phyloP scores from a whole-genome alignment of 2,329 filamentous ascomycete species.

The Aspergillus ochraceoroseus region DNA sequence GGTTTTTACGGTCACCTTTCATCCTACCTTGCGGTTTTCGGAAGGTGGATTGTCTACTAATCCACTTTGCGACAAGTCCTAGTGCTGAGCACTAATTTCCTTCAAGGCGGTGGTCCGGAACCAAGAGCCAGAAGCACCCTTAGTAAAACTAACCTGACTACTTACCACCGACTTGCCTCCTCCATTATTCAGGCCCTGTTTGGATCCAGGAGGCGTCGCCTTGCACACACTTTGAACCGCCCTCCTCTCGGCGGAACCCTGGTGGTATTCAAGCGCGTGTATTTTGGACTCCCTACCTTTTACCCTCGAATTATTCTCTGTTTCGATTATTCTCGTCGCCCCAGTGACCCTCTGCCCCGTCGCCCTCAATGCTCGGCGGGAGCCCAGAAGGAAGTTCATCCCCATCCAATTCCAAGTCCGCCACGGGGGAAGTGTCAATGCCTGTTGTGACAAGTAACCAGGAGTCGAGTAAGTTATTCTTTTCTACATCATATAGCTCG shows the following conservation, averaged over 20 bases:
- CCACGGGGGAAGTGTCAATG: constrained; percentile 34
- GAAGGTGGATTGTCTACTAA: constrained; percentile 12
- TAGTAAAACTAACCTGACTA: constrained; percentile 14
- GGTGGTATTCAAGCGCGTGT: constrained; percentile 19
- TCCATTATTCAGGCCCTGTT: constrained; percentile 10
- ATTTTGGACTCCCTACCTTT: constrained; percentile 13
- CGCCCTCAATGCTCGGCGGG: constrained; percentile 34
- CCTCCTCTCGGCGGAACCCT: constrained; percentile 23
- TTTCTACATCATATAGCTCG: background rate
- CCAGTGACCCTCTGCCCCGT: constrained; percentile 22
- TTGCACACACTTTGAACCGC: constrained; percentile 14
- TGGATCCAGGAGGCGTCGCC: constrained; percentile 27
- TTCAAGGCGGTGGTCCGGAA: constrained; percentile 26
- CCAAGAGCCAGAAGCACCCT: constrained; percentile 21
- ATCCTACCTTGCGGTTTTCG: constrained; percentile 8
- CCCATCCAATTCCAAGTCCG: constrained; percentile 28
- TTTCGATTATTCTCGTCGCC: constrained; percentile 13
- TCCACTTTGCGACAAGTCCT: constrained; percentile 14
- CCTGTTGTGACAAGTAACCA: constrained; percentile 26
- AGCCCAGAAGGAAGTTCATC: constrained; percentile 32
- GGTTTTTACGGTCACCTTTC: constrained; percentile 9
- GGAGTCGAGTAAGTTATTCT: constrained; percentile 28
- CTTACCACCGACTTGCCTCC: constrained; percentile 13
- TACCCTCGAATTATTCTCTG: constrained; percentile 3
- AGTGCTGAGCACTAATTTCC: constrained; percentile 26